phyloP scores from a whole-genome alignment of 257 asterid genomes.

The Echites panduratus region DNA sequence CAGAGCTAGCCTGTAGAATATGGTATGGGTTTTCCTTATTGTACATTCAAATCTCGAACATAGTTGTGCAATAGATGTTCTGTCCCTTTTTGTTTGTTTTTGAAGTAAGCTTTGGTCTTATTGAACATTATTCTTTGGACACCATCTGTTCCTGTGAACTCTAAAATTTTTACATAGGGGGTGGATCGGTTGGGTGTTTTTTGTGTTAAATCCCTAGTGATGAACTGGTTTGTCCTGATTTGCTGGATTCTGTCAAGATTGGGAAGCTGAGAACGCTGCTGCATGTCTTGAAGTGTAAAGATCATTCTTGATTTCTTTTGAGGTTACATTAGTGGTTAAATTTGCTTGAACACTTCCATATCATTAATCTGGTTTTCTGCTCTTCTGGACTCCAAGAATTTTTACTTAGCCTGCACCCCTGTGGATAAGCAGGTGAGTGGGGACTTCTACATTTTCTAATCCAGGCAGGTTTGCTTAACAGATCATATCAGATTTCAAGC shows the following conservation, averaged over 20 bases:
- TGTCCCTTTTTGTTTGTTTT: neutral
- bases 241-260: no score
- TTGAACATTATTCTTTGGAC: neutral
- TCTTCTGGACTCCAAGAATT: neutral
- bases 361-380: neutral
- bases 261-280: neutral
- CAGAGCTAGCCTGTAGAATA: no score
- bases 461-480: neutral
- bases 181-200: no score
- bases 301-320: neutral
- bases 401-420: neutral
- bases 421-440: neutral
- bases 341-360: neutral
- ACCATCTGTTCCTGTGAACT: no score
- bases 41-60: no score
- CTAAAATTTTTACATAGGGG: no score
- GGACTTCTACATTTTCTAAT: neutral
- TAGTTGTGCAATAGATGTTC: neutral
- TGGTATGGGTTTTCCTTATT: neutral
- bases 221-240: neutral
- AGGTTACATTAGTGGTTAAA: neutral
- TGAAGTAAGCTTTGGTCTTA: neutral
- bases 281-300: neutral
- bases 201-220: no score
- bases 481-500: neutral